Evolutionary conservation across 768 basidiomycete species (phyloP).

Genomic region (Tephrocybe sp.): DNA sequence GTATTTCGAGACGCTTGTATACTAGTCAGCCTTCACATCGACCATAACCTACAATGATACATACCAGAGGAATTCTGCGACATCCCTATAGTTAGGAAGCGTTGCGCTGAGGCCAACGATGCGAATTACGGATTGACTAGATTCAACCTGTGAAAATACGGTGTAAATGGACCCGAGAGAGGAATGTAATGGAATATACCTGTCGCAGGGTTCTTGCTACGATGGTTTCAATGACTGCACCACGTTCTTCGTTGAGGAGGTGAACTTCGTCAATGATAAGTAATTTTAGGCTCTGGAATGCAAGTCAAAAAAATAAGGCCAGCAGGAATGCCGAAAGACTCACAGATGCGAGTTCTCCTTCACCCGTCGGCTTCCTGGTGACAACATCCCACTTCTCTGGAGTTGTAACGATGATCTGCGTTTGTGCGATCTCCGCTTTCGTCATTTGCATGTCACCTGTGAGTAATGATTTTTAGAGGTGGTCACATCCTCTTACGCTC

Average conservation of each 20-base stretch:
- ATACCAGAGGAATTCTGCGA: slow-evolving; percentile 90
- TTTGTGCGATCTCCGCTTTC: slow-evolving; percentile 87
- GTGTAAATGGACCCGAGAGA: not conserved
- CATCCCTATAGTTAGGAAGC: slow-evolving; percentile 94
- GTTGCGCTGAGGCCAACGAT: slow-evolving; percentile 97
- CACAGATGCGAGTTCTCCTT: slow-evolving; percentile 94
- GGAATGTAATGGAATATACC: slow-evolving; percentile 32
- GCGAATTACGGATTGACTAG: slow-evolving; percentile 91
- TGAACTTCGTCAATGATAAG: slow-evolving; percentile 98
- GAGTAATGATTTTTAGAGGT: slow-evolving; percentile 16
- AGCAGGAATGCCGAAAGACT: slow-evolving; percentile 21
- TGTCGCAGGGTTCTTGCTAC: slow-evolving; percentile 93
- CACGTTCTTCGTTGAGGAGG: slow-evolving; percentile 94
- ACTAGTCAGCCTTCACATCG: not conserved
- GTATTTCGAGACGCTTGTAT: slow-evolving; percentile 74
- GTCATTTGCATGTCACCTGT: slow-evolving; percentile 95
- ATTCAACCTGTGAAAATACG: slow-evolving; percentile 69
- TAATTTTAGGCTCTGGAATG: slow-evolving; percentile 78
- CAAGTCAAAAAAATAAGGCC: no score
- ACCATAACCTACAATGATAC: slow-evolving; percentile 10
- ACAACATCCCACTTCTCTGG: slow-evolving; percentile 99
- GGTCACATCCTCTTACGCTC: not conserved
- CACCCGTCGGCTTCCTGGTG: slow-evolving; percentile 93
- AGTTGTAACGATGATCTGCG: slow-evolving; percentile 97
- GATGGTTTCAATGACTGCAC: slow-evolving; percentile 97